phyloP scores from a whole-genome alignment of 257 asterid species.

The Anisodus tanguticus region DNA sequence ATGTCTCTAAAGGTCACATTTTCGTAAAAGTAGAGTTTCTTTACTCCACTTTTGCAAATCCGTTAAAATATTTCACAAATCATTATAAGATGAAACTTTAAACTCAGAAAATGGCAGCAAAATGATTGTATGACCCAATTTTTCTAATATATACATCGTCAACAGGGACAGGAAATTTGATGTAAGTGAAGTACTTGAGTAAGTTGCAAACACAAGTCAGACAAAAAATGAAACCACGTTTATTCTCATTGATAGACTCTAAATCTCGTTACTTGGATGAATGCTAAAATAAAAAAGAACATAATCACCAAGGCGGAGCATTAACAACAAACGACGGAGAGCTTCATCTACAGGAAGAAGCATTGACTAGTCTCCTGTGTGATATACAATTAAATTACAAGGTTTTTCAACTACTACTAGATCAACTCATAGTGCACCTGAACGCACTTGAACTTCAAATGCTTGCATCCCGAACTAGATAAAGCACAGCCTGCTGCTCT shows the following conservation, averaged over 20 bases:
- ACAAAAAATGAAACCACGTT: not conserved
- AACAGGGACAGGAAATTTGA: conserved; percentile 13
- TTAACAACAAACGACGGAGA: not conserved
- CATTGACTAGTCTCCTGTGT: not conserved
- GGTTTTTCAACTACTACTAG: not conserved
- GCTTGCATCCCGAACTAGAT: not conserved
- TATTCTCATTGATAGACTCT: not conserved
- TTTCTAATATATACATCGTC: not conserved
- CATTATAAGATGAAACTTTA: not conserved
- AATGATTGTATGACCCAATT: conserved; percentile 13
- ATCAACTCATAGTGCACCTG: not conserved
- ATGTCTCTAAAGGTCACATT: not conserved
- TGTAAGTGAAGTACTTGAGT: not conserved
- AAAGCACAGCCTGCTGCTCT: not conserved
- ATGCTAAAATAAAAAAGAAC: not conserved
- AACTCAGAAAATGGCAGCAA: not conserved
- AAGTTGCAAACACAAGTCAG: not conserved
- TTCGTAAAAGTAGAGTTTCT: not conserved
- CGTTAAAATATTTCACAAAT: not conserved
- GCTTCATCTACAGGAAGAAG: conserved; percentile 6
- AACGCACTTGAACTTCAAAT: not conserved
- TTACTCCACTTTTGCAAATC: not conserved
- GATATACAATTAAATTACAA: conserved; percentile 1
- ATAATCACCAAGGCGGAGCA: conserved; percentile 8
- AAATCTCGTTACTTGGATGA: not conserved